Evolutionary conservation across 495 filamentous ascomycete genomes (phyloP).

Genomic region (Elaphomyces granulatus): DNA sequence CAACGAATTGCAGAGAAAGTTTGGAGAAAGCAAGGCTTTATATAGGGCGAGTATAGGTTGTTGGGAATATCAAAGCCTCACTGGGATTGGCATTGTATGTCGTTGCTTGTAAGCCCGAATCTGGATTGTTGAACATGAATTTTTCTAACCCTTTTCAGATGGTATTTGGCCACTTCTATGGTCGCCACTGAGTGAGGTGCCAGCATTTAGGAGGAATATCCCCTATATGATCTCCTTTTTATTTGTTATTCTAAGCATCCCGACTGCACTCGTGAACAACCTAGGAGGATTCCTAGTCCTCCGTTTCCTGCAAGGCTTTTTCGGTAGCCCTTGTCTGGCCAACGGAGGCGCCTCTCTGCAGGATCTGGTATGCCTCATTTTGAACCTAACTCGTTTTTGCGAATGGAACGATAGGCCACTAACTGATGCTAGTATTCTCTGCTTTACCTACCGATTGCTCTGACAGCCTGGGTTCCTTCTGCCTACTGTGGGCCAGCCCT

Average conservation of each 20-base stretch:
- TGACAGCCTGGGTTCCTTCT: constrained; percentile 40
- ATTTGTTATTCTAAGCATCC: constrained; percentile 35
- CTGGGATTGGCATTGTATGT: constrained; percentile 41
- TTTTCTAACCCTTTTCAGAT: no score
- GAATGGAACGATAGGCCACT: no score
- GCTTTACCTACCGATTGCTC: constrained; percentile 37
- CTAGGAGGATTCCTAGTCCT: constrained; percentile 35
- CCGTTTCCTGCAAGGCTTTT: constrained; percentile 42
- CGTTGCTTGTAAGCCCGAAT: no score
- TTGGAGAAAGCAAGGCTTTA: neutral
- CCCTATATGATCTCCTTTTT: constrained; percentile 32
- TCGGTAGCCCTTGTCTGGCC: constrained; percentile 37
- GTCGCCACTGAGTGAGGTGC: constrained; percentile 32
- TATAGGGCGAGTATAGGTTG: constrained; percentile 3
- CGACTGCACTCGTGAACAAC: constrained; percentile 32
- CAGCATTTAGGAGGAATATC: constrained; percentile 29
- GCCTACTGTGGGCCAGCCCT: constrained; percentile 38
- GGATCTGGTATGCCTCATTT: no score
- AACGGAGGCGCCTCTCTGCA: no score
- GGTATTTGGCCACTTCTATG: constrained; percentile 32
- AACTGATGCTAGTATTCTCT: no score
- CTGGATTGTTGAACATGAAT: no score
- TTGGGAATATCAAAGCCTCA: constrained; percentile 23
- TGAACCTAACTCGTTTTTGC: no score
- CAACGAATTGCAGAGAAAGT: neutral